Conservation (phyloP, 768 basidiomycete species). For the Agrocybe praecox region DNA sequence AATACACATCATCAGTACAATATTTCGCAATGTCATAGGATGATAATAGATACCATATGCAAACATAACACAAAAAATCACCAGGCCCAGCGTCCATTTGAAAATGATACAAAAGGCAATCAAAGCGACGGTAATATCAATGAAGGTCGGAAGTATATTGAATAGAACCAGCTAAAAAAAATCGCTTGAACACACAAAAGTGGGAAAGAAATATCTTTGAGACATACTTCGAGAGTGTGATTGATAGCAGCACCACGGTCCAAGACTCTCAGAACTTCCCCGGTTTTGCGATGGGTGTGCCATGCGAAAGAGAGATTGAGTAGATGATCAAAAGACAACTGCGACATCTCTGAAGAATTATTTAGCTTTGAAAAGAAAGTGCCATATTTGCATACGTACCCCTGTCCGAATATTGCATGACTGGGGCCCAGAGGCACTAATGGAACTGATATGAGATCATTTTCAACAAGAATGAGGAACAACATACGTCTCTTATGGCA, state of each 20-base stretch:
- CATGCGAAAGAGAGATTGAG: constrained; percentile 85
- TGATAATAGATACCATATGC: constrained; percentile 49
- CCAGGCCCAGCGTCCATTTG: constrained; percentile 65
- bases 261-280: constrained; percentile 80
- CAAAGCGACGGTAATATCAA: constrained; percentile 77
- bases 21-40: constrained; percentile 38
- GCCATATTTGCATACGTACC: constrained; percentile 32
- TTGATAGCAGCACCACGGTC: constrained; percentile 89
- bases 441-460: not conserved
- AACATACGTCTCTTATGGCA: constrained; percentile 60
- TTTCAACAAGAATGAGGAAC: not conserved
- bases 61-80: constrained; percentile 74
- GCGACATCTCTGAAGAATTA: constrained; percentile 69
- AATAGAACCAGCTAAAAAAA: constrained; percentile 70
- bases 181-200: not conserved
- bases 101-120: constrained; percentile 65
- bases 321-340: constrained; percentile 84
- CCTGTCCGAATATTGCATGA: constrained; percentile 87
- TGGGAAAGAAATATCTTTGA: not conserved
- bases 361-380: not conserved
- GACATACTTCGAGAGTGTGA: constrained; percentile 65
- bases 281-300: constrained; percentile 83
- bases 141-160: constrained; percentile 78
- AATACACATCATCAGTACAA: constrained; percentile 44
- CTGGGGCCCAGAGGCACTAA: constrained; percentile 84